Evolutionary conservation across 2,329 filamentous ascomycete species (phyloP), one percentile per base, ranked within the genome.

Genomic region (Aspergillus novofumigatus): DNA sequence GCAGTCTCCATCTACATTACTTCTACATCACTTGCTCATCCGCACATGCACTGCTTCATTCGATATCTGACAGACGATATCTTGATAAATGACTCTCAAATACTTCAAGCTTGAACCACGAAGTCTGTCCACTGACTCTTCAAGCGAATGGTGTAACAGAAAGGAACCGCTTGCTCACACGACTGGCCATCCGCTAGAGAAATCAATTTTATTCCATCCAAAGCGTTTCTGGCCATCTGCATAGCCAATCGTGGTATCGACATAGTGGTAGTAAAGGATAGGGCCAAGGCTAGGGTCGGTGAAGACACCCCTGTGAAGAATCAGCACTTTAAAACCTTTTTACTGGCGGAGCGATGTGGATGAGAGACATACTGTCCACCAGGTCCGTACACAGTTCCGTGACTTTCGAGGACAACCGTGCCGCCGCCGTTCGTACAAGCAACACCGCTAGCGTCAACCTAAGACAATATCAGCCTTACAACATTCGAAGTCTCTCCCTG

Each of bases 341-440:
- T n/a, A 7, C 32, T 38, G 14, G 14, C 1, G 14, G 42, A 3
- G 17, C 23, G 41, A 52, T 23, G 4, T 6, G 6, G 4, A 6
- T 7, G 14, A 28, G 2, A 7, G 2, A 86, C 79, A 47, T 82
- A 84, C 69, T 89, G 85, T 29, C 85, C 85, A 59, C 86, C 86
- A 17, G 86, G 86, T 28, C 81, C 86, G 62, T 88, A 89, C 0
- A 87, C 78, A 29, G 72, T 80, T 17, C 73, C 83, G 59, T 89
- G 84, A 14, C 79, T 83, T 60, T 80, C 78, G 0, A 89, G 75
- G 0, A 90, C 81, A 3, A 83, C 74, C 0, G 83, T 86, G 1
- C 87, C 87, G 8, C 86, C 86, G 47, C 81, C 80, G 7, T 74
- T 65, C 0, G 75, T 80, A 67, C 86, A 88, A 32, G 76, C 72